Percentiles rank a stretch among this genome's conserved stretches.
Evolutionary conservation across 75 land plant species (phyloP).

Genomic region (Ceratopteris richardii): DNA sequence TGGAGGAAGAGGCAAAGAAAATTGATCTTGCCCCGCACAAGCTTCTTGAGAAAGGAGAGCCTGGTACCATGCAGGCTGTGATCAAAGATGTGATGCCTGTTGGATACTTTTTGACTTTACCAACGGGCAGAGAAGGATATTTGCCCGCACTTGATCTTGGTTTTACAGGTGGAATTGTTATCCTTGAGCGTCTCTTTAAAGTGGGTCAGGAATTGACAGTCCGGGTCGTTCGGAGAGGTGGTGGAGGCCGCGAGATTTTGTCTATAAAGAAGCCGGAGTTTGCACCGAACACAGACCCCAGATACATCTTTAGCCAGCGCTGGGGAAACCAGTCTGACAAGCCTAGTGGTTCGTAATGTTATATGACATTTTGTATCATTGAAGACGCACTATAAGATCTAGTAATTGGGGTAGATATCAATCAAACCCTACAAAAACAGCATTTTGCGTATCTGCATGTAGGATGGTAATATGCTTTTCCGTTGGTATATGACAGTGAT

Average conservation of each 20-base stretch:
- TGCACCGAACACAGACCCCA: not conserved
- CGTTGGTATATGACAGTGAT: no score
- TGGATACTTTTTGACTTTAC: not conserved
- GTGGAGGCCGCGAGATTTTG: not conserved
- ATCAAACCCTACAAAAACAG: no score
- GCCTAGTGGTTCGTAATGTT: no score
- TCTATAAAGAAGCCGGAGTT: constrained; percentile 2
- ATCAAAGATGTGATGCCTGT: constrained; percentile 7
- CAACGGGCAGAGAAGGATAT: constrained; percentile 1
- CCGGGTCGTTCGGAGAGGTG: not conserved
- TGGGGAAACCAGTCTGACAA: not conserved
- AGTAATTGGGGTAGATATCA: no score
- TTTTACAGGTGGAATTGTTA: not conserved
- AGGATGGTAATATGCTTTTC: no score
- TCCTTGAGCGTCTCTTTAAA: not conserved
- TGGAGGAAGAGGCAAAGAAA: constrained; percentile 1
- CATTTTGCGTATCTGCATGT: no score
- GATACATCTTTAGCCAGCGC: constrained; percentile 1
- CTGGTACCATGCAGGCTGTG: not conserved
- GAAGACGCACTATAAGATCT: no score
- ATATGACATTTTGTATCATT: no score
- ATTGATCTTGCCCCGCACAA: constrained; percentile 2
- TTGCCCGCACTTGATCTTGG: constrained; percentile 1
- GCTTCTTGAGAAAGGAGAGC: constrained; percentile 4
- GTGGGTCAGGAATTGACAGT: not conserved